phyloP scores from a whole-genome alignment of 2,329 filamentous ascomycete species.

The Claviceps sp. region DNA sequence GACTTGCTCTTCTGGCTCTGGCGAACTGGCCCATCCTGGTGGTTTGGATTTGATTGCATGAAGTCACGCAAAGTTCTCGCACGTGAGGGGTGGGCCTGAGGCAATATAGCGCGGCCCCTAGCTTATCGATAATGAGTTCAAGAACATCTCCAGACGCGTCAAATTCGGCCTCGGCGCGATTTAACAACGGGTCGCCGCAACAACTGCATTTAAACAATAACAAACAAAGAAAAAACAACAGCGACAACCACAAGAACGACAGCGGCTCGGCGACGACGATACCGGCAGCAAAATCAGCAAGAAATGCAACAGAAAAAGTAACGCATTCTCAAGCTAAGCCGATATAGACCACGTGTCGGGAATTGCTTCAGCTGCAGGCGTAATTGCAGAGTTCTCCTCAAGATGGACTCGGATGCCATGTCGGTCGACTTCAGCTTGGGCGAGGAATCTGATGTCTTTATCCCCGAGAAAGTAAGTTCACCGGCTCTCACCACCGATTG shows the following conservation, averaged over 20 bases:
- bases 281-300: conserved; percentile 11
- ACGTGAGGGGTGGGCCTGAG: too few species aligned
- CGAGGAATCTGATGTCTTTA: conserved; percentile 29
- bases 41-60: too few species aligned
- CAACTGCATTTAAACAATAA: conserved; percentile 8
- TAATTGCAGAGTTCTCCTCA: conserved; percentile 10
- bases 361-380: neutral
- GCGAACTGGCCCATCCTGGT: too few species aligned
- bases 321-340: conserved; percentile 9
- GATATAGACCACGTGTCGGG: neutral
- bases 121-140: neutral
- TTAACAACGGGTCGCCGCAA: neutral
- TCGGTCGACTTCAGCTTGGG: conserved; percentile 31
- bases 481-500: too few species aligned
- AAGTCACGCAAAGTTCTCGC: too few species aligned
- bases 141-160: conserved; percentile 1
- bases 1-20: too few species aligned
- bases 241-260: conserved; percentile 14
- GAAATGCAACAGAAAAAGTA: conserved; percentile 13
- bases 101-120: neutral
- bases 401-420: conserved; percentile 44
- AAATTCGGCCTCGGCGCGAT: conserved; percentile 15
- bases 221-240: conserved; percentile 13
- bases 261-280: conserved; percentile 11
- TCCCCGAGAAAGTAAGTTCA: conserved; percentile 23